Percentiles rank a stretch among this genome's conserved stretches.
phyloP scores from a whole-genome alignment of 2,329 filamentous ascomycete species.

The Colletotrichum tropicale region DNA sequence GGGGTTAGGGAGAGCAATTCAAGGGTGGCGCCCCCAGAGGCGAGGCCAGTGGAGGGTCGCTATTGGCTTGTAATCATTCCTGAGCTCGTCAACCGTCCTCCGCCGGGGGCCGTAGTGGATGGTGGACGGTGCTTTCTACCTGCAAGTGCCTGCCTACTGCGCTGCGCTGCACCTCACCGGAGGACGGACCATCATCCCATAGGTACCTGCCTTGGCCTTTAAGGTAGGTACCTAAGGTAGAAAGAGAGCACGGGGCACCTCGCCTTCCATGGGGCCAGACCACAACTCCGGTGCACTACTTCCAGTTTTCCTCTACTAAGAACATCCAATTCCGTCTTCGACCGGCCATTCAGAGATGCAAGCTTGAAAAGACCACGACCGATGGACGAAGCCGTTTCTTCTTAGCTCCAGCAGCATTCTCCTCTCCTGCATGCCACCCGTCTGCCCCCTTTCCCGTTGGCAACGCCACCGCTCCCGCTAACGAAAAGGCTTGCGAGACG shows the following conservation, averaged over 20 bases:
- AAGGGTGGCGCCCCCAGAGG: background rate
- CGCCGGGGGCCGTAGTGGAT: background rate
- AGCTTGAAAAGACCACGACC: background rate
- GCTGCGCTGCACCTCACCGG: background rate
- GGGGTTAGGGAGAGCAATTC: background rate
- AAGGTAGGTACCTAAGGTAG: background rate
- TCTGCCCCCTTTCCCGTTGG: background rate
- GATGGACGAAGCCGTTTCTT: background rate
- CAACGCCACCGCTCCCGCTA: background rate
- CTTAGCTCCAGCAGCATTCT: background rate
- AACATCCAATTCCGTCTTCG: background rate
- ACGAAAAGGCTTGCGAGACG: background rate
- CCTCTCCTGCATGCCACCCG: background rate
- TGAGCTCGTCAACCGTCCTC: background rate
- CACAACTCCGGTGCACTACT: background rate
- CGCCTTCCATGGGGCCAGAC: background rate
- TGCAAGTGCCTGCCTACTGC: background rate
- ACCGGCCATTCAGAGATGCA: background rate
- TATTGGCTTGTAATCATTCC: background rate
- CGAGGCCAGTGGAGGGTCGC: background rate
- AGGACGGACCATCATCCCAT: background rate
- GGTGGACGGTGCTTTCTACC: background rate
- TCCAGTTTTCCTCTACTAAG: background rate
- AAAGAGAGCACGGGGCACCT: background rate
- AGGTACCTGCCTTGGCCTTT: background rate